A percentile compares a stretch with the other conserved stretches of the same genome.
Evolutionary conservation across 768 basidiomycete species (phyloP).

Genomic region (Naganishia antarctica): DNA sequence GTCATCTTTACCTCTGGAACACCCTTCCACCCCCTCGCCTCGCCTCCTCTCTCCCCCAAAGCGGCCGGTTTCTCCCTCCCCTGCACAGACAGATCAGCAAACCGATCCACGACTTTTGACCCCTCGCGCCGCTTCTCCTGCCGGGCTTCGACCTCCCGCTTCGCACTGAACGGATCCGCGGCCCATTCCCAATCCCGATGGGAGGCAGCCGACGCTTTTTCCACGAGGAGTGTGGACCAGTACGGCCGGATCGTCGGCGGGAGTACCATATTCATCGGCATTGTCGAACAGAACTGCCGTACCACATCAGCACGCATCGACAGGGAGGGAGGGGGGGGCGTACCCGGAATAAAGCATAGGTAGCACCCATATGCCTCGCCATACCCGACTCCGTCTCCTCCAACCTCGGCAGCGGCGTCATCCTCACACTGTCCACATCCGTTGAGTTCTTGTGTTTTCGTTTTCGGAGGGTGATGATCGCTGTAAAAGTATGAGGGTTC

Average conservation of each 20-base stretch:
- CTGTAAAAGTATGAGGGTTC: conserved; percentile 52
- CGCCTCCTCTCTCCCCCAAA: conserved; percentile 43
- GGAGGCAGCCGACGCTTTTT: conserved; percentile 64
- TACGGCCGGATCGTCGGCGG: conserved; percentile 82
- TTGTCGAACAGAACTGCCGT: conserved; percentile 41
- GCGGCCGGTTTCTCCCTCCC: conserved; percentile 22
- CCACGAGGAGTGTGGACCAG: conserved; percentile 68
- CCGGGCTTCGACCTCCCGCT: conserved; percentile 62
- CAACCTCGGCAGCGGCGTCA: conserved; percentile 71
- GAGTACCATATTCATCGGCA: conserved; percentile 55
- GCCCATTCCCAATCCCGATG: conserved; percentile 81
- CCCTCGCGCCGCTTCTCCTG: conserved; percentile 52
- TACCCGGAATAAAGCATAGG: conserved; percentile 80
- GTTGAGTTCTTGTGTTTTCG: conserved; percentile 64
- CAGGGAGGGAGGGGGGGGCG: conserved; percentile 30
- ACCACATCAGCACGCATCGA: no score
- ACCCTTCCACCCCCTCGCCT: conserved; percentile 44
- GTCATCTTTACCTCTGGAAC: conserved; percentile 78
- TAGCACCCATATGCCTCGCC: conserved; percentile 86
- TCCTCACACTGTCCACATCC: conserved; percentile 62
- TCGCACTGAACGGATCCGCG: conserved; percentile 77
- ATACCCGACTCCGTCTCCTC: conserved; percentile 65
- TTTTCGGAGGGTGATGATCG: conserved; percentile 63
- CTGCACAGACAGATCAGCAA: neutral
- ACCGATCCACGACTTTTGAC: conserved; percentile 14